Evolutionary conservation across 2,329 filamentous ascomycete species (phyloP).

Genomic region (Colletotrichum camelliae): DNA sequence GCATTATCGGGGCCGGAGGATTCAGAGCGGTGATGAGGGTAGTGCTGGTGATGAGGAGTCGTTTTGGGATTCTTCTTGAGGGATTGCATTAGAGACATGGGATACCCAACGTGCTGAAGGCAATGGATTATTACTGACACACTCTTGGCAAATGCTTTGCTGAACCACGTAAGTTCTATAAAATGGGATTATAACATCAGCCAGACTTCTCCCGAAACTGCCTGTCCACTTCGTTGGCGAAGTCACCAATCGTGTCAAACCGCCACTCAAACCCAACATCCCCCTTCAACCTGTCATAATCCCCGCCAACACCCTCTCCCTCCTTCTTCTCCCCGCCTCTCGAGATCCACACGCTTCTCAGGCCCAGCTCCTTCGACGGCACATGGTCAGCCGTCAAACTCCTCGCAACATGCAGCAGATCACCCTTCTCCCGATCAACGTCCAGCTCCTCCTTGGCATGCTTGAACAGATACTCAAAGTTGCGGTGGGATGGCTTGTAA

Average conservation of each 20-base stretch:
- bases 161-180: background rate
- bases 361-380: constrained; percentile 64
- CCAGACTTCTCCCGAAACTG: background rate
- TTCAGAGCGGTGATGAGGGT: background rate
- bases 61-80: constrained; percentile 4
- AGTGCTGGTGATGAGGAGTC: background rate
- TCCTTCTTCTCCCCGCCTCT: constrained; percentile 58
- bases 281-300: constrained; percentile 40
- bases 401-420: constrained; percentile 72
- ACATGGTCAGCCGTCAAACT: constrained; percentile 72
- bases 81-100: fast-evolving
- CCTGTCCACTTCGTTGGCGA: constrained; percentile 61
- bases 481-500: constrained; percentile 71
- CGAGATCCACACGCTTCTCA: constrained; percentile 71
- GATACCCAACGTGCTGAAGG: background rate
- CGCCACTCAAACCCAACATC: constrained; percentile 59
- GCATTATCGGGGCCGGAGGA: constrained; percentile 10
- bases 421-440: constrained; percentile 48
- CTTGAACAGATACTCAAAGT: constrained; percentile 70
- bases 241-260: constrained; percentile 63
- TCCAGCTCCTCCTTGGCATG: constrained; percentile 59
- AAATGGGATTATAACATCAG: fast-evolving
- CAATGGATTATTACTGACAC: background rate
- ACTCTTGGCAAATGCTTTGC: fast-evolving
- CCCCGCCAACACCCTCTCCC: constrained; percentile 31